Base-by-base conservation (phyloP, 164 flowering plant genomes). In the Berberis vulgaris region DNA sequence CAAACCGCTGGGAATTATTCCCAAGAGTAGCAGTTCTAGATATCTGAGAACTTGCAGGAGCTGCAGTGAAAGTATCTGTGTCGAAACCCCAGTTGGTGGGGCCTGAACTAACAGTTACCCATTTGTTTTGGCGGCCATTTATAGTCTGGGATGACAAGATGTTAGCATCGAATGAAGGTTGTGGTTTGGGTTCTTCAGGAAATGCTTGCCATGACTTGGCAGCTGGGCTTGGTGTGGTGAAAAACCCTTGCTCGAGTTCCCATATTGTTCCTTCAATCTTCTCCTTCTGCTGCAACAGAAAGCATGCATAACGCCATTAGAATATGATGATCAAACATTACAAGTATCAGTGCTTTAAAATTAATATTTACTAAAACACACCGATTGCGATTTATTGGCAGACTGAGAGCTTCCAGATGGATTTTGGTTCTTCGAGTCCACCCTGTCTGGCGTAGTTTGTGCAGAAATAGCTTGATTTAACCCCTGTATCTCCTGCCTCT, bases 401-500 rank as follows among this genome's bases (percentile, higher is more conserved):
- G 82, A 57, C n/a, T 81, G 26, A 26, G 26, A 26, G 26, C 26
- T 26, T 26, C 26, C 26, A 26, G 26, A 26, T 26, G 26, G 63
- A 8, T 62, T 67, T 60, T 76, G 78, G 67, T 57, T 70, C 67
- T 67, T 85, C 3, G 73, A 72, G 71, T 73, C 63, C 63, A 81
- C 84, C 62, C 59, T 80, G 56, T 62, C 81, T 13, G 87, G 88
- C 57, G 92, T 83, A 64, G 79, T 76, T 76, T 75, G 75, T 0
- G 26, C 26, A 66, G 86, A 81, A 71, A 89, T 72, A 67, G 88
- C 78, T 66, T 83, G 88, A 76, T 89, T 91, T 60, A 95, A 84
- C 68, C 91, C 99, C 72, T 89, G 97, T 70, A 95, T 79, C 76
- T 91, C 99, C 64, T 91, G 97, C 63, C 99, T 77, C 77, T 91